Percentiles rank a stretch among this genome's conserved stretches.
phyloP scores from a whole-genome alignment of 768 basidiomycete species.

The Trametes elegans region DNA sequence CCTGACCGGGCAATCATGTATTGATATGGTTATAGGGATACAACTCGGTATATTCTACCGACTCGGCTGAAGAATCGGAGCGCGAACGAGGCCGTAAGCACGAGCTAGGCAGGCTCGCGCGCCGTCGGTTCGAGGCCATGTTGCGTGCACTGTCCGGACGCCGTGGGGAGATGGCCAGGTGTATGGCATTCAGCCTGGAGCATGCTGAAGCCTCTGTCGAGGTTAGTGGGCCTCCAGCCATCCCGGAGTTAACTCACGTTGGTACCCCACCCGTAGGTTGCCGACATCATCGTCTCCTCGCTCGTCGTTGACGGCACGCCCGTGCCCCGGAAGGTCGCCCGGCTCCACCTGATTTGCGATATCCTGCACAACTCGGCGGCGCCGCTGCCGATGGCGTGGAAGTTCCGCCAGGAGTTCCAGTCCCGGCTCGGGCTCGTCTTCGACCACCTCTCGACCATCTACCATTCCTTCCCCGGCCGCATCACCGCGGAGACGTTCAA shows the following conservation, averaged over 20 bases:
- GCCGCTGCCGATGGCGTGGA: constrained; percentile 94
- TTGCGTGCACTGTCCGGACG: constrained; percentile 82
- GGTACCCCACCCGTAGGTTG: constrained; percentile 51
- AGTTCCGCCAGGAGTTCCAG: constrained; percentile 94
- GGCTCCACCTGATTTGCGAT: constrained; percentile 94
- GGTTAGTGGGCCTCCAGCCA: constrained; percentile 41
- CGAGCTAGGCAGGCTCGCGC: constrained; percentile 72
- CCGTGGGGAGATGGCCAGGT: constrained; percentile 87
- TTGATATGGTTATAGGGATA: constrained; percentile 57
- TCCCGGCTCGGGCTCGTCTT: constrained; percentile 89
- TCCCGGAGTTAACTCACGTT: constrained; percentile 9
- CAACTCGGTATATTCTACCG: constrained; percentile 86
- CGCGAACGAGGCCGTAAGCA: constrained; percentile 78
- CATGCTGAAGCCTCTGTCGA: constrained; percentile 96
- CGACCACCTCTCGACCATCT: constrained; percentile 91
- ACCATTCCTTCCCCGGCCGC: constrained; percentile 92
- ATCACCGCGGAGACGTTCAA: constrained; percentile 97
- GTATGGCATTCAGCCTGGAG: constrained; percentile 96
- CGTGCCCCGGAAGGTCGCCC: constrained; percentile 95
- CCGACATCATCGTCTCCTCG: constrained; percentile 87
- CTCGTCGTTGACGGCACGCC: constrained; percentile 88
- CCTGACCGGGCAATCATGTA: neutral
- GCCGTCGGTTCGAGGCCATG: constrained; percentile 87
- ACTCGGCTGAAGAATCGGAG: constrained; percentile 93
- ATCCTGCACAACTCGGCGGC: constrained; percentile 97